A percentile compares a stretch with the other conserved stretches of the same genome.
Conservation (phyloP, 1,284 basidiomycete genomes). For the Gastroboletus turbinatus region DNA sequence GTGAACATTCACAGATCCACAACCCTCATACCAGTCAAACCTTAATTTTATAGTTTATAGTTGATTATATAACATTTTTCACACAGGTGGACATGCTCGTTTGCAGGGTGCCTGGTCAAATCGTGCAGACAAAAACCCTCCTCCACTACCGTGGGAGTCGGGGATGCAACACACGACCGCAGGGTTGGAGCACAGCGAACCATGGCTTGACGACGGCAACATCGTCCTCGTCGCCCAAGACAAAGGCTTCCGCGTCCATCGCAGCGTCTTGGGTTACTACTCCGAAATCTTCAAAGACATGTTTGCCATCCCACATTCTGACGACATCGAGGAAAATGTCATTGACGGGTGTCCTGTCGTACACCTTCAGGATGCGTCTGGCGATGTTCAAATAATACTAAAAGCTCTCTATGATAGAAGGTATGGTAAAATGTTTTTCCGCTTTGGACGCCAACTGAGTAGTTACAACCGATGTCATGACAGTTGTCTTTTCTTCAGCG, state of each 20-base stretch:
- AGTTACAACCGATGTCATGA: background rate
- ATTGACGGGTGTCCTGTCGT: slow-evolving; percentile 20
- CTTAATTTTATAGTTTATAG: no score
- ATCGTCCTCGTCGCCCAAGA: slow-evolving; percentile 10
- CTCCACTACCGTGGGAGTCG: no score
- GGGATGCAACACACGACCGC: no score
- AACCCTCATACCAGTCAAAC: no score
- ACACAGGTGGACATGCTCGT: no score
- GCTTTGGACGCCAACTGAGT: background rate
- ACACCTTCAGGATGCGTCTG: background rate
- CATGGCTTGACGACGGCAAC: slow-evolving; percentile 24
- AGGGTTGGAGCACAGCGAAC: slow-evolving; percentile 9
- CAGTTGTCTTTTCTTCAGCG: slow-evolving; percentile 6
- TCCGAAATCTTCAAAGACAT: slow-evolving; percentile 24
- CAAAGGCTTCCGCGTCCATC: slow-evolving; percentile 22
- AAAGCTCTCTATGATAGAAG: slow-evolving; percentile 18
- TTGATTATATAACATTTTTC: no score
- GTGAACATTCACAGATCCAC: no score
- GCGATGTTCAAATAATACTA: slow-evolving; percentile 13
- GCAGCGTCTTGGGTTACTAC: slow-evolving; percentile 12
- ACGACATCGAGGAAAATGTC: background rate
- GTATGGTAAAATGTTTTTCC: background rate
- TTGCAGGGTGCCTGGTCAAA: no score
- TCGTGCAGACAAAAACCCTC: no score
- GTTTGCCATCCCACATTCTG: slow-evolving; percentile 12